Evolutionary conservation across 352 stramenopile genomes (phyloP), one percentile per base, ranked within the genome.

Genomic region (Plasmopara muralis): DNA sequence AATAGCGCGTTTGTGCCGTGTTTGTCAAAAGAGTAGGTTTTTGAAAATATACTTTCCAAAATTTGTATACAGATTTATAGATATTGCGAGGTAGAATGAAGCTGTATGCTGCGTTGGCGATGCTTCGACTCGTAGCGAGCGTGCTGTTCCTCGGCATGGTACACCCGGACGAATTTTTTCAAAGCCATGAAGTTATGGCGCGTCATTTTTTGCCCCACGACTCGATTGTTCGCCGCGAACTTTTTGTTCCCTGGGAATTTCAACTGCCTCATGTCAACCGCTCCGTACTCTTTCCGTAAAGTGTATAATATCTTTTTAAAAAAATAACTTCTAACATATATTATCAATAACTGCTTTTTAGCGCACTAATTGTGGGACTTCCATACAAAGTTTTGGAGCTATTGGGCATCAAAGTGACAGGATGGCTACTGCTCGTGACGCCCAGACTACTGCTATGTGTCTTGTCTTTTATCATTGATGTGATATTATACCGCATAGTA

Each of bases 131-230:
- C 25, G 16, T 59, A 9, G 61, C 43, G 7, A 55, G 63, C 10
- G 45, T 78, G 8, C 10, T 62, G 2, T 54, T 74, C n/a, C 43
- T 79, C 43, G 71, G 74, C 0, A 85, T 91, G 72, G 58, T 89
- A 43, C 77, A 89, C 50, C 78, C 81, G 15, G 83, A 94, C 53
- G 83, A 94, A 64, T 94, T 89, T 52, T 94, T 94, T 56, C 83
- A 94, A 68, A 87, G 77, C 44, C 81, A 87, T 53, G 83, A 94
- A 59, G 66, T 94, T 31, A 89, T 90, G 74, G 78, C 83, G 20
- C 66, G 64, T 20, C 60, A 78, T 42, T 66, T 74, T 10, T 35
- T 89, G n/a, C 38, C 50, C 8, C 42, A 58, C 6, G 37, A 43
- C 4, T 44, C 44, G 9, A 49, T 61, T 25, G 5, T 59, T 18